Conservation (phyloP, 2,329 filamentous ascomycete species). For the Calonectria pseudoreteaudii region DNA sequence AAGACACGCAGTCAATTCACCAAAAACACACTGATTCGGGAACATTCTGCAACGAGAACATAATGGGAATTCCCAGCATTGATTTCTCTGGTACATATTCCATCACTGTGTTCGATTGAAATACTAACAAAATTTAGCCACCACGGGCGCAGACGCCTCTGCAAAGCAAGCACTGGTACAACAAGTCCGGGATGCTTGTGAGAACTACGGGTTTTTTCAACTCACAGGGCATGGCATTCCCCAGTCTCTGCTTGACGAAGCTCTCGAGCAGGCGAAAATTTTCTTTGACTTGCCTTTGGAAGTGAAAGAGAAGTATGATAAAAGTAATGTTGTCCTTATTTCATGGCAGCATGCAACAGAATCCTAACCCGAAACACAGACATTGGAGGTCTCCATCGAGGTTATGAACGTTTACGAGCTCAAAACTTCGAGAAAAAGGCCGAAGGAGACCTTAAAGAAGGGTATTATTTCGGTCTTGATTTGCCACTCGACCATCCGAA, state of each 20-base stretch:
- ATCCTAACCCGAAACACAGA: not conserved
- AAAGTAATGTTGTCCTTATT: not conserved
- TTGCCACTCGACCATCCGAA: slow-evolving; percentile 11
- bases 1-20: not conserved
- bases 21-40: not conserved
- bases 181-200: slow-evolving; percentile 11
- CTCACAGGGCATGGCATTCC: slow-evolving; percentile 20
- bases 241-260: slow-evolving; percentile 9
- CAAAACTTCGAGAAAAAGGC: slow-evolving; percentile 27
- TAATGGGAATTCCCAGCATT: slow-evolving; percentile 15
- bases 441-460: slow-evolving; percentile 23
- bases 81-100: slow-evolving; percentile 16
- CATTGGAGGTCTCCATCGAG: slow-evolving; percentile 7
- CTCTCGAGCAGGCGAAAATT: not conserved
- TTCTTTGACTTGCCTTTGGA: slow-evolving; percentile 16
- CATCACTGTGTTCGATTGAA: not conserved
- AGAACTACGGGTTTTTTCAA: slow-evolving; percentile 23
- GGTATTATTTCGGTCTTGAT: slow-evolving; percentile 18
- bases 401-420: slow-evolving; percentile 22
- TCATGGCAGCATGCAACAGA: not conserved
- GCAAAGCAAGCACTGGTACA: not conserved
- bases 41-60: not conserved
- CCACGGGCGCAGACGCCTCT: not conserved
- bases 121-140: not conserved
- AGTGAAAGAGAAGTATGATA: slow-evolving; percentile 21